Evolutionary conservation across 1,284 basidiomycete species (phyloP), one percentile per base, ranked within the genome.

Genomic region (Mycocalia duriaeana): DNA sequence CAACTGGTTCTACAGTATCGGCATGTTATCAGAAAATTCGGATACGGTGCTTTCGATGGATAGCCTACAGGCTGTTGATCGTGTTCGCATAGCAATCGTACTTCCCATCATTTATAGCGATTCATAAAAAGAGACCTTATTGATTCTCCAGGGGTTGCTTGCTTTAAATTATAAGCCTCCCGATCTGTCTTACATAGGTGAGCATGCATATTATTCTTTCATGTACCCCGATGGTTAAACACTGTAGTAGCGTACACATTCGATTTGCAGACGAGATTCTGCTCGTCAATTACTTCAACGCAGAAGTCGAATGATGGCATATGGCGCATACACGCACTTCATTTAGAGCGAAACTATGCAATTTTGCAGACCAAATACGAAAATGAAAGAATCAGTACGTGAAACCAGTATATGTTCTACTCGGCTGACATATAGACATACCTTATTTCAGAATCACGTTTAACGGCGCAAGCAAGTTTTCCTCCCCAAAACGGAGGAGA

Each of bases 281-380:
- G 67, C 23, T 38, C 60, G 4, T 57, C 63, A 5, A 41, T 34
- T n/a, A 54, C 59, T 20, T 28, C 47, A 35, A 52, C 59, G 34
- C 55, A 57, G 24, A 47, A n/a, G n/a, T n/a, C 42, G 8, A 4
- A 52, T 52, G 63, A 66, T 14, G 57, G 60, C 11, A 59, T 61
- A 20, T 81, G 77, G 78, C 70, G 68, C 45, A 62, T 54, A 3
- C 70, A 68, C 45, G 75, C 70, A 2, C 58, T 75, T n/a, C 57
- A 62, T 19, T 60, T 81, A 16, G 78, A 80, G 52, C 62, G 56
- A 45, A 64, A 74, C 25, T 57, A 71, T 26, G 55, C 55, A 4
- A 54, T 57, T 2, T 56, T 79, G 39, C 65, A 70, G 46, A 62
- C 55, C 42, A 63, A 69, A 46, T 67, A 69, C 42, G 72, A 75